phyloP scores from a whole-genome alignment of 306 rosid genomes.

The Medicago ruthenica region DNA sequence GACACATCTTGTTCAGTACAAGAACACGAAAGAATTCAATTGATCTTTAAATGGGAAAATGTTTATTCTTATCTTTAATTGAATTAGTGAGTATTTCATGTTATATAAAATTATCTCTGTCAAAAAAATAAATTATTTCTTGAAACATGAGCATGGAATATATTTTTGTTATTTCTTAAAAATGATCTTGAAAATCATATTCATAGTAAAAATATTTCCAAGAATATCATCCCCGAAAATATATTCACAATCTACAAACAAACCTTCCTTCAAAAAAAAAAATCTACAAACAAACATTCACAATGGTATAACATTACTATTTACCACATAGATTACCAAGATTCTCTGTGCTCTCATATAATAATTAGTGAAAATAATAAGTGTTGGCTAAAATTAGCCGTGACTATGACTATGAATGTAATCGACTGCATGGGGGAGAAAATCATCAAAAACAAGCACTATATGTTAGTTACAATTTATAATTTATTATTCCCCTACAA shows the following conservation, averaged over 20 bases:
- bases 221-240: too few species aligned
- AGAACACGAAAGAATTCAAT: not conserved
- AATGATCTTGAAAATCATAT: too few species aligned
- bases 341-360: not conserved
- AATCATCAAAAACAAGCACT: too few species aligned
- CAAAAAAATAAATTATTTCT: not conserved
- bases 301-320: not conserved
- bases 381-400: conserved; percentile 2
- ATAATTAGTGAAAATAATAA: not conserved
- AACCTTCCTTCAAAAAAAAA: too few species aligned
- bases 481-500: too few species aligned
- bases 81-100: not conserved
- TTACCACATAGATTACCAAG: not conserved
- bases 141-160: too few species aligned
- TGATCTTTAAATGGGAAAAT: too few species aligned
- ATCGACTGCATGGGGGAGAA: not conserved
- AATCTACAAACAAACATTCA: not conserved
- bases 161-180: too few species aligned
- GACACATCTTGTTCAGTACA: too few species aligned
- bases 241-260: not conserved
- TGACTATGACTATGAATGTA: not conserved
- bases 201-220: too few species aligned
- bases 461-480: too few species aligned
- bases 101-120: not conserved
- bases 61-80: too few species aligned